These are phyloP conservation scores for Wickerhamiella sorbophila DNA, from an alignment of 805 yeast genomes.

Conservation along the genomic window DNA sequence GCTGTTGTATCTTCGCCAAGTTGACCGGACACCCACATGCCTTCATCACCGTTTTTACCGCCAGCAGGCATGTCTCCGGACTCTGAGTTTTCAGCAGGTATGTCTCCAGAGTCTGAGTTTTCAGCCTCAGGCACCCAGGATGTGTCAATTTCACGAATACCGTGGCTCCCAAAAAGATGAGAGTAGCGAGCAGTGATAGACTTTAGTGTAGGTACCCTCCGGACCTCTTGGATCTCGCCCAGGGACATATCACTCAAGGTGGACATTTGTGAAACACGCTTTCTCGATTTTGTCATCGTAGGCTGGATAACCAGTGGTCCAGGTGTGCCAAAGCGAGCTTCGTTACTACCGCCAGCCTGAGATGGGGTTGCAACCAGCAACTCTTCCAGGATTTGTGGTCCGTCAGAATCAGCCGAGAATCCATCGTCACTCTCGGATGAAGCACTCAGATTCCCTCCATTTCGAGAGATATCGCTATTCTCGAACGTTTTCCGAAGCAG, in stretches of 20 bases:
- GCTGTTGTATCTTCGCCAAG: not conserved
- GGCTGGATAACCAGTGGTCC: not conserved
- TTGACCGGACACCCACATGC: not conserved
- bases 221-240: not conserved
- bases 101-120: not conserved
- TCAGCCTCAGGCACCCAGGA: not conserved
- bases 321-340: not conserved
- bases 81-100: not conserved
- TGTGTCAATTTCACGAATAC: not conserved
- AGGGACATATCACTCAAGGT: not conserved
- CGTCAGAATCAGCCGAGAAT: not conserved
- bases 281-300: not conserved
- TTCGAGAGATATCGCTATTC: not conserved
- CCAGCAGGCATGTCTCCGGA: not conserved
- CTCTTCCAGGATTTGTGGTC: not conserved
- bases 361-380: not conserved
- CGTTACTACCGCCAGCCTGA: not conserved
- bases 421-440: not conserved
- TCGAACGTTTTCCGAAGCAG: slow-evolving; percentile 16
- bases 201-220: not conserved
- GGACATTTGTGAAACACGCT: not conserved
- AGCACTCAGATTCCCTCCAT: not conserved
- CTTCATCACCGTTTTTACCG: not conserved
- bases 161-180: not conserved
- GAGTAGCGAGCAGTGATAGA: slow-evolving; percentile 1